A percentile compares a stretch with the other conserved stretches of the same genome.
These are phyloP conservation scores for Citrus reticulata DNA, from an alignment of 345 rosid species.

Conservation along the genomic window DNA sequence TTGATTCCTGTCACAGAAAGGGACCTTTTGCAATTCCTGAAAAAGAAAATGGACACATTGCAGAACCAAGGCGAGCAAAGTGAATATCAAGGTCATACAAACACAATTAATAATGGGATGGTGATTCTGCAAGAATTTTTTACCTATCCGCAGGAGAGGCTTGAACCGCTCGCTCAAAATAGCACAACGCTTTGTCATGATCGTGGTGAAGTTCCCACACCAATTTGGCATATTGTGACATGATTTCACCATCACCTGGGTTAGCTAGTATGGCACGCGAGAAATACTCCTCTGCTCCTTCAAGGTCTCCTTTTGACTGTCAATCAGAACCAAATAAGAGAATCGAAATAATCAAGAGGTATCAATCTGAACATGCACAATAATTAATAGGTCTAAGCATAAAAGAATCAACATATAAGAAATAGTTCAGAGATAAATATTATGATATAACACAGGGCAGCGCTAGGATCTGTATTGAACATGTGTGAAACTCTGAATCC, in stretches of 20 bases:
- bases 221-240: constrained; percentile 61
- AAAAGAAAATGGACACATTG: not conserved
- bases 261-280: constrained; percentile 39
- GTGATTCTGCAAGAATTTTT: not conserved
- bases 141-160: constrained; percentile 68
- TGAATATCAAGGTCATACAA: not conserved
- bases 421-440: not conserved
- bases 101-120: not conserved
- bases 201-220: constrained; percentile 61
- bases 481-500: not conserved
- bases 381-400: too few species aligned
- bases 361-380: not conserved
- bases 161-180: constrained; percentile 58
- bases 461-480: not conserved
- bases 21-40: not conserved
- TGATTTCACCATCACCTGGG: constrained; percentile 58
- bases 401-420: not conserved
- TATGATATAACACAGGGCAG: not conserved
- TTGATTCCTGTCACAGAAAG: too few species aligned
- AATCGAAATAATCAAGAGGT: not conserved
- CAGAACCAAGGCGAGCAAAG: not conserved
- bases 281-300: constrained; percentile 40
- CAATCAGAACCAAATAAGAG: not conserved
- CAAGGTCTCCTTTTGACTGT: constrained; percentile 48
- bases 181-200: constrained; percentile 52